phyloP scores from a whole-genome alignment of 495 filamentous ascomycete genomes.

The Chaetomium fimeti region DNA sequence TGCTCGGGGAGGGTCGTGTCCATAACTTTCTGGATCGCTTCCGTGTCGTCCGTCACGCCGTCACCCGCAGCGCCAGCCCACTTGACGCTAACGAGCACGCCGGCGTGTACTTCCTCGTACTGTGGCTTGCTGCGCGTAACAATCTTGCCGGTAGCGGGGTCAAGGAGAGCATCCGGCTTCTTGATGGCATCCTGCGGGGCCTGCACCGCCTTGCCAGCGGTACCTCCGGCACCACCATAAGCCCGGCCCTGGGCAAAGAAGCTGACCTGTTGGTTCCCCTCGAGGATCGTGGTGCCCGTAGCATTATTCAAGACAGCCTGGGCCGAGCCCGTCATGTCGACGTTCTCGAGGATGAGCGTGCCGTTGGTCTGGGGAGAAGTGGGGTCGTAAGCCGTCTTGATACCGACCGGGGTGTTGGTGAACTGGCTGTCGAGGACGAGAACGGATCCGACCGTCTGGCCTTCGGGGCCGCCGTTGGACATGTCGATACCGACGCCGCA shows the following conservation, averaged over 20 bases:
- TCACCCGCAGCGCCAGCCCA: constrained; percentile 76
- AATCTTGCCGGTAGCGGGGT: constrained; percentile 49
- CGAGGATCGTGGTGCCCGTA: constrained; percentile 61
- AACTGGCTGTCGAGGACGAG: constrained; percentile 78
- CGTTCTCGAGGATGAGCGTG: constrained; percentile 81
- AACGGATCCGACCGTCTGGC: constrained; percentile 75
- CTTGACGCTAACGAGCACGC: constrained; percentile 73
- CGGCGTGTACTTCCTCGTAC: constrained; percentile 59
- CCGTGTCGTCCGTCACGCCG: constrained; percentile 66
- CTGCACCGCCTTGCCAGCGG: constrained; percentile 51
- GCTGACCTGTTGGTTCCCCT: constrained; percentile 66
- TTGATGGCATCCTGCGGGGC: constrained; percentile 46
- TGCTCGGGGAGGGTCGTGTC: constrained; percentile 59
- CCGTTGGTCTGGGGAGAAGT: constrained; percentile 65
- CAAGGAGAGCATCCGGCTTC: constrained; percentile 61
- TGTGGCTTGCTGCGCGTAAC: constrained; percentile 72
- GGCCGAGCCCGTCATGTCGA: constrained; percentile 62
- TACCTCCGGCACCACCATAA: constrained; percentile 52
- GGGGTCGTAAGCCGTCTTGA: constrained; percentile 70
- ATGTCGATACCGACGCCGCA: constrained; percentile 56
- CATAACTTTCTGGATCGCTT: constrained; percentile 67
- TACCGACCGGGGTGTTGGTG: constrained; percentile 67
- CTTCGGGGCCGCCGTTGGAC: constrained; percentile 57
- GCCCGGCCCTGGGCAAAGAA: constrained; percentile 74
- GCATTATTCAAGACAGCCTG: constrained; percentile 55